Percentiles rank a stretch among this genome's conserved stretches.
These are phyloP conservation scores for Hordeum vulgare DNA, from an alignment of 176 grass and related monocot species.

Conservation along the genomic window MorexV3_pseudomolecules_assembly NC_058518.1:475638637-475639136, in stretches of 20 bases:
- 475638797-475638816: conserved; percentile 40
- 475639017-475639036: conserved; percentile 37
- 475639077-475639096: conserved; percentile 58
- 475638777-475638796: conserved; percentile 62
- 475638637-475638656: conserved; percentile 56
- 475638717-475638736: conserved; percentile 60
- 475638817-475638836: conserved; percentile 30
- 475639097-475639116: conserved; percentile 39
- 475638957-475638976: conserved; percentile 27
- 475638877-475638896: not conserved
- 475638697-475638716: conserved; percentile 78
- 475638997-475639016: conserved; percentile 29
- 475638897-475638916: conserved; percentile 27
- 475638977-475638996: conserved; percentile 26
- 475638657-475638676: conserved; percentile 47
- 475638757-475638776: conserved; percentile 56
- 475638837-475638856: conserved; percentile 59
- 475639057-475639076: conserved; percentile 78
- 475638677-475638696: conserved; percentile 54
- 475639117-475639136: conserved; percentile 72
- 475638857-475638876: conserved; percentile 35
- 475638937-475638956: conserved; percentile 36
- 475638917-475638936: conserved; percentile 19
- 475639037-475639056: conserved; percentile 14
- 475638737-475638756: conserved; percentile 25